Evolutionary conservation across 1,284 basidiomycete genomes (phyloP).

Genomic region (Ustilago loliicola): DNA sequence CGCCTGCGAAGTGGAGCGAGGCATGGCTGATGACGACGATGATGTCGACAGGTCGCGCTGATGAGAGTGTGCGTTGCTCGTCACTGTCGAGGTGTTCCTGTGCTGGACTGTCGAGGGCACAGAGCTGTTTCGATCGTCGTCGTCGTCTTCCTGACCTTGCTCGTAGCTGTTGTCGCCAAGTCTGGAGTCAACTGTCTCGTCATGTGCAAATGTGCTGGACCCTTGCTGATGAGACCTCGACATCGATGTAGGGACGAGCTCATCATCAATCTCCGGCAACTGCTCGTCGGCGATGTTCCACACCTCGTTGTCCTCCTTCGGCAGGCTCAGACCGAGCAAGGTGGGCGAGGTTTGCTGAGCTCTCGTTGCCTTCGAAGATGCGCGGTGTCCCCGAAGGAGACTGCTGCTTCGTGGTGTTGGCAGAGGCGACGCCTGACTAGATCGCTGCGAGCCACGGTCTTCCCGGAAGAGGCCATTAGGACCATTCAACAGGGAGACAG

Average conservation of each 20-base stretch:
- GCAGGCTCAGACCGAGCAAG: constrained; percentile 38
- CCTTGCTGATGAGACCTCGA: constrained; percentile 5
- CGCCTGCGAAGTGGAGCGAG: constrained; percentile 33
- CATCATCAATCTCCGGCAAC: constrained; percentile 42
- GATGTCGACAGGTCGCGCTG: constrained; percentile 21
- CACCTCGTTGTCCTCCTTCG: constrained; percentile 34
- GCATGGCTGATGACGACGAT: constrained; percentile 10
- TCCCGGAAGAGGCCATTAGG: constrained; percentile 41
- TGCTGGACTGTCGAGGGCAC: constrained; percentile 20
- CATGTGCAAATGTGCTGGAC: not conserved
- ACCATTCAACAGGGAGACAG: constrained; percentile 46
- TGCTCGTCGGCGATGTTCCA: constrained; percentile 57
- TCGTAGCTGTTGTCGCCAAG: constrained; percentile 13
- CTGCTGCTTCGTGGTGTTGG: constrained; percentile 42
- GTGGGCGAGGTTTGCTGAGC: constrained; percentile 34
- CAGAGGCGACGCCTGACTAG: constrained; percentile 36
- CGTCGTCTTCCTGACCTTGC: not conserved
- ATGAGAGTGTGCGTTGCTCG: constrained; percentile 12
- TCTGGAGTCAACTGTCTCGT: constrained; percentile 17
- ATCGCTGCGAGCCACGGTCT: constrained; percentile 24
- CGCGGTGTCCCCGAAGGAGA: constrained; percentile 25
- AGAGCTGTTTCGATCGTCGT: constrained; percentile 14
- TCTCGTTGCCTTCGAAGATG: constrained; percentile 12
- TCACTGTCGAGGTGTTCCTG: not conserved
- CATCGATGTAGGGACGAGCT: constrained; percentile 11